Percentiles rank a stretch among this genome's conserved stretches.
Evolutionary conservation across 192 early-diverging fungal species (phyloP).

Genomic region (Backusella mclennaniae): DNA sequence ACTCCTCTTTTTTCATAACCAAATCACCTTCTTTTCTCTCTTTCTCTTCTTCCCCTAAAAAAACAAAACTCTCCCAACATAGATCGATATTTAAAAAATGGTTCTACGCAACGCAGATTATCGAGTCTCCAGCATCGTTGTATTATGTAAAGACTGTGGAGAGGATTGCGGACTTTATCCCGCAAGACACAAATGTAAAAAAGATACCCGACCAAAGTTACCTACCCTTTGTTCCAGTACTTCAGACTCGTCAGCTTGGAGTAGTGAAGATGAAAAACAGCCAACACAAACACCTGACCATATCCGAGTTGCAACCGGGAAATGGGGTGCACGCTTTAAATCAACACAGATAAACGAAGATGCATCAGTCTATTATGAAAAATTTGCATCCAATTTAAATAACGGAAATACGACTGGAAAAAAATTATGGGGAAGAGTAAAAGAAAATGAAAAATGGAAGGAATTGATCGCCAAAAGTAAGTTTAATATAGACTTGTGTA

Average conservation of each 20-base stretch:
- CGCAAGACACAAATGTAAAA: constrained; percentile 47
- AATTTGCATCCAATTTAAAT: constrained; percentile 1
- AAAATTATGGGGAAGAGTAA: constrained; percentile 26
- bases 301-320: background rate
- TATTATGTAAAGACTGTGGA: constrained; percentile 61
- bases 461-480: constrained; percentile 12
- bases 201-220: constrained; percentile 16
- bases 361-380: background rate
- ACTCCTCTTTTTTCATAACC: background rate
- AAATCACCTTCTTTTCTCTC: background rate
- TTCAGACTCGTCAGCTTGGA: background rate
- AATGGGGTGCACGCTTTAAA: background rate
- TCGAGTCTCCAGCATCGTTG: constrained; percentile 51
- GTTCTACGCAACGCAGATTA: constrained; percentile 44
- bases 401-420: constrained; percentile 8
- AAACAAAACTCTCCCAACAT: background rate
- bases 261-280: background rate
- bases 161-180: constrained; percentile 63
- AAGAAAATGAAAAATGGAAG: constrained; percentile 32
- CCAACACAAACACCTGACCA: background rate
- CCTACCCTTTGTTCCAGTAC: constrained; percentile 5
- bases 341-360: background rate
- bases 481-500: background rate
- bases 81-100: constrained; percentile 13
- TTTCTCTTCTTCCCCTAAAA: background rate